Percentiles rank a stretch among this genome's conserved stretches.
phyloP scores from a whole-genome alignment of 768 basidiomycete species.

The Tricholomella constricta region DNA sequence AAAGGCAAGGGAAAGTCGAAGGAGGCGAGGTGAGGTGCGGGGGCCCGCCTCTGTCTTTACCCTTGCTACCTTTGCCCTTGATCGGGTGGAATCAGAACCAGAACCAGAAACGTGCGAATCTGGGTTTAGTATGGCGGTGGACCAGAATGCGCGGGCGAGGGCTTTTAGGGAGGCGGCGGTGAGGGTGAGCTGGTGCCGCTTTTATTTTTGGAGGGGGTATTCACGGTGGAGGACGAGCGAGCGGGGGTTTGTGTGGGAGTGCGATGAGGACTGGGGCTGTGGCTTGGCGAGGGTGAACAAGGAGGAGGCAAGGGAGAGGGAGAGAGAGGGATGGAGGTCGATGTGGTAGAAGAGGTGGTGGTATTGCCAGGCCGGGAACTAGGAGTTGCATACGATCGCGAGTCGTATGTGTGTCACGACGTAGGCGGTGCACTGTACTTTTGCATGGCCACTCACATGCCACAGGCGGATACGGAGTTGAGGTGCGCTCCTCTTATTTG shows the following conservation, averaged over 20 bases:
- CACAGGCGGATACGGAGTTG: too few relatives aligned
- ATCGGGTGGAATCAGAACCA: too few relatives aligned
- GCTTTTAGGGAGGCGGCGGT: conserved; percentile 3
- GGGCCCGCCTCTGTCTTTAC: too few relatives aligned
- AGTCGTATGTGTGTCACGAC: too few relatives aligned
- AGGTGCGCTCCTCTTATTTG: too few relatives aligned
- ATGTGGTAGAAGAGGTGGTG: conserved; percentile 11
- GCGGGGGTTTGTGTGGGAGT: conserved; percentile 4
- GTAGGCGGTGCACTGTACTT: too few relatives aligned
- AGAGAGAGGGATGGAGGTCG: conserved; percentile 10
- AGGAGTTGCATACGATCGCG: conserved; percentile 12
- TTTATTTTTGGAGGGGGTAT: too few relatives aligned
- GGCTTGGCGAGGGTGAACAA: neutral
- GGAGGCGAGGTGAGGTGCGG: too few relatives aligned
- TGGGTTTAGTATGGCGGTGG: conserved; percentile 4
- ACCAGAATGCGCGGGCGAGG: conserved; percentile 3
- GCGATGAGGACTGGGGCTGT: conserved; percentile 1
- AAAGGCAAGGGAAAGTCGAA: too few relatives aligned
- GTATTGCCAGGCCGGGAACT: conserved; percentile 2
- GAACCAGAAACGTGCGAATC: too few relatives aligned
- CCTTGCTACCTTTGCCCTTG: too few relatives aligned
- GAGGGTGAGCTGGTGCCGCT: conserved; percentile 3
- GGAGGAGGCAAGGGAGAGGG: conserved; percentile 6
- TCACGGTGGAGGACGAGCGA: conserved; percentile 4
- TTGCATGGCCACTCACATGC: too few relatives aligned